Conservation (phyloP, 2,329 filamentous ascomycete genomes). For the Colletotrichum brevisporum region DNA sequence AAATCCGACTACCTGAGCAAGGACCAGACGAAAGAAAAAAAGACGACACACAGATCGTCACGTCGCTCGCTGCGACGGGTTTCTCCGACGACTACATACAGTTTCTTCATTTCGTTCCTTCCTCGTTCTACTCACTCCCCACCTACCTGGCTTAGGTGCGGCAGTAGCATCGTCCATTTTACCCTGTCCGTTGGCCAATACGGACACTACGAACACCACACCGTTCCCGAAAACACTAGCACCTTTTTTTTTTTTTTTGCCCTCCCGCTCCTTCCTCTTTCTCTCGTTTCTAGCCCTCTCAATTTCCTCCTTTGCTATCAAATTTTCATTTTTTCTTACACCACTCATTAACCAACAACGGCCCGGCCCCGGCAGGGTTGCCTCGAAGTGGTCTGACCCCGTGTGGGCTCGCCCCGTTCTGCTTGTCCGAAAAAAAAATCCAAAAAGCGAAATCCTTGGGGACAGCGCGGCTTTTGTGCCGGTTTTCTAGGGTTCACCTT, state of each 20-base stretch:
- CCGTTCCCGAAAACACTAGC: constrained; percentile 11
- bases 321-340: constrained; percentile 6
- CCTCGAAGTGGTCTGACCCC: constrained; percentile 34
- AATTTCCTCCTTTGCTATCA: not conserved
- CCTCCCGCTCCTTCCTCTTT: not conserved
- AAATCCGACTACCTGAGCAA: constrained; percentile 5
- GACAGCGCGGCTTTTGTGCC: constrained; percentile 25
- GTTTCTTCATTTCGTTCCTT: constrained; percentile 17
- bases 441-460: constrained; percentile 26
- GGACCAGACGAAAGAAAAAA: not conserved
- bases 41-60: not conserved
- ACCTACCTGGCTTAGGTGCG: too few relatives aligned
- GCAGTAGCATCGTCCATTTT: too few relatives aligned
- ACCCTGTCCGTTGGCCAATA: constrained; percentile 6
- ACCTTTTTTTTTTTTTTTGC: not conserved
- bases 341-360: constrained; percentile 6
- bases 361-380: constrained; percentile 27
- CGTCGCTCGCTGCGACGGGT: not conserved
- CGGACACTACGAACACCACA: not conserved
- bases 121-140: not conserved
- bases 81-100: constrained; percentile 20
- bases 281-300: too few relatives aligned
- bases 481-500: constrained; percentile 32
- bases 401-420: constrained; percentile 36
- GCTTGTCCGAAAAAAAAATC: constrained; percentile 21